Conservation (phyloP, 192 early-diverging fungal species). For the Coemansia sp. region DNA sequence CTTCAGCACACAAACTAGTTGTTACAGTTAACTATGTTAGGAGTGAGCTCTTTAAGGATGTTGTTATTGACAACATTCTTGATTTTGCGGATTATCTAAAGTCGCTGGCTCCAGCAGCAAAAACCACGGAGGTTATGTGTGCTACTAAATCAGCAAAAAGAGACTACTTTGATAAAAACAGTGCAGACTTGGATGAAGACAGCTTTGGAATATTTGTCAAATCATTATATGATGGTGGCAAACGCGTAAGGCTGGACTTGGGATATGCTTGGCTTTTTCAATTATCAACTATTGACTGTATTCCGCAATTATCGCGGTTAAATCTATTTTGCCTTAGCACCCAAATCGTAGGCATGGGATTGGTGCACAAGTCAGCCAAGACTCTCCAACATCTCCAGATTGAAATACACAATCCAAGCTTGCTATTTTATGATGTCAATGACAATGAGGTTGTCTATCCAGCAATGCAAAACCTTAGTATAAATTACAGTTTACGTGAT, state of each 20-base stretch:
- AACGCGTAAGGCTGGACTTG: background rate
- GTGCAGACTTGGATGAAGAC: background rate
- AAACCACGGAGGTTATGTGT: background rate
- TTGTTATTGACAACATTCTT: too few species aligned
- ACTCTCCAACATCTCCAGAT: background rate
- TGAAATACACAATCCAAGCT: background rate
- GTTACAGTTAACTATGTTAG: too few species aligned
- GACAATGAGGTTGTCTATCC: background rate
- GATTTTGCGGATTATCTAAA: too few species aligned
- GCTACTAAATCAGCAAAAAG: background rate
- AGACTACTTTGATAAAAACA: too few species aligned
- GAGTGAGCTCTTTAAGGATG: too few species aligned
- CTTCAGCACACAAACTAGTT: too few species aligned
- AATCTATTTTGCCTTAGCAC: background rate
- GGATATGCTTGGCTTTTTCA: background rate
- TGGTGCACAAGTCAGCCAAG: background rate
- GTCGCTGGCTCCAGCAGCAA: too few species aligned
- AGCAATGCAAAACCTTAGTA: background rate
- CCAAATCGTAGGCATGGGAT: background rate
- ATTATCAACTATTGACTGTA: background rate
- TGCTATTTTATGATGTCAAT: background rate
- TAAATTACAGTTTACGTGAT: background rate
- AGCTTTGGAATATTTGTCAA: background rate
- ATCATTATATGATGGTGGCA: background rate
- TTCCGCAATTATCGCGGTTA: background rate